Evolutionary conservation across 2,329 filamentous ascomycete genomes (phyloP).

Genomic region (Verticillium isaacii): DNA sequence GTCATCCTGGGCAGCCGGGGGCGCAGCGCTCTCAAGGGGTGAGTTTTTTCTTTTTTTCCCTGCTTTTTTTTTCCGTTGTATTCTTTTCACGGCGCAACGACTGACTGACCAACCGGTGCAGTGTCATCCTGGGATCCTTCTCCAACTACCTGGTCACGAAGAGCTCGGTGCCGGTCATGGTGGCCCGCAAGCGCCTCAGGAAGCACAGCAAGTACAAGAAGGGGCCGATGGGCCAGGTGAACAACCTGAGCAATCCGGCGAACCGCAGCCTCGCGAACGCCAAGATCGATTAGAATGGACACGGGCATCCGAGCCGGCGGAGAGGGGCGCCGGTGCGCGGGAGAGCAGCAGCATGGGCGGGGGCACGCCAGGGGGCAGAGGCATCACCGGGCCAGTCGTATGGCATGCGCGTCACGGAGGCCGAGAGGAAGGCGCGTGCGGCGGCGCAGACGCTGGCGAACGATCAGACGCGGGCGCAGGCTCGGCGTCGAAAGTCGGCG

Average conservation of each 20-base stretch:
- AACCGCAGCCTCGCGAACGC: constrained; percentile 64
- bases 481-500: not conserved
- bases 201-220: constrained; percentile 82
- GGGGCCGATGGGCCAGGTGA: constrained; percentile 67
- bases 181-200: constrained; percentile 81
- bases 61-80: not conserved
- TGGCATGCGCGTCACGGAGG: not conserved
- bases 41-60: constrained; percentile 31
- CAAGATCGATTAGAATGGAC: constrained; percentile 60
- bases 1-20: constrained; percentile 91
- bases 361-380: not conserved
- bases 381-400: not conserved
- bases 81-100: no score
- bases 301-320: constrained; percentile 5
- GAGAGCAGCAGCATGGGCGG: not conserved
- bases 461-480: not conserved
- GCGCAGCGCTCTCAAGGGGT: constrained; percentile 89
- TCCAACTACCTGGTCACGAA: constrained; percentile 97
- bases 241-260: constrained; percentile 71
- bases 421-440: not conserved
- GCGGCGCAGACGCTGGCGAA: not conserved
- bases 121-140: constrained; percentile 91
- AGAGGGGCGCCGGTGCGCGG: not conserved
- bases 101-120: constrained; percentile 25
- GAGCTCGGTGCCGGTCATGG: constrained; percentile 96